Evolutionary conservation across 2,329 filamentous ascomycete genomes (phyloP), one percentile per base, ranked within the genome.

Genomic region (Diaporthe humulicola): DNA sequence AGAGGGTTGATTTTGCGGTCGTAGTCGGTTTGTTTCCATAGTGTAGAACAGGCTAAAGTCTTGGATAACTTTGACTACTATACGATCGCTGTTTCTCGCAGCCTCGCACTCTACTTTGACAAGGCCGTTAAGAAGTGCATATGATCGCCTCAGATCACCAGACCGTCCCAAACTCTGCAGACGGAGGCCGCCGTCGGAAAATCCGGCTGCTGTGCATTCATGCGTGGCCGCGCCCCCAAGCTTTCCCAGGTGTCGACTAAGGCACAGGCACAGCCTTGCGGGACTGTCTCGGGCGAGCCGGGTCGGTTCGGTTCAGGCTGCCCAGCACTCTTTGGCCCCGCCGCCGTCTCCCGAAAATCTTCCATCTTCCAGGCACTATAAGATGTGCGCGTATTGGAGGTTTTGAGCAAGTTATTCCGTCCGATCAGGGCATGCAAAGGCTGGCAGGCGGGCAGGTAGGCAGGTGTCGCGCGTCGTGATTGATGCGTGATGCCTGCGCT

Each of bases 221-320:
- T 69, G 45, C 64, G n/a, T 69, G 45, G 64, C 28, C 45, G 36
- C 30, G 64, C 52, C 28, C 52, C 64, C 64, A 67, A 52, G 30
- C 19, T 38, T 40, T 8, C 25, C 45, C 48, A 69, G 48, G 64
- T 50, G n/a, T 54, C 33, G 64, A 28, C 64, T 28, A 54, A 67
- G 64, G 64, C 48, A 36, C 48, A 69, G 64, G 64, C 64, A 67
- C 64, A 67, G 64, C 64, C 64, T 67, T 67, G 64, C 64, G 45
- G 64, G 22, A 52, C 52, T 38, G 64, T 67, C 38, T 61, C 56
- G 70, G 57, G 40, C 56, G 56, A 61, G 42, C 70, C 54, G 57
- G 56, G 17, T 48, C 40, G 40, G 69, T 71, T 71, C 54, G 54
- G 54, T 60, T 38, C 54, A 71, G 30, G 45, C 30, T 52, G 70